A percentile compares a stretch with the other conserved stretches of the same genome.
phyloP scores from a whole-genome alignment of 1,284 basidiomycete species.

The Cystobasidiaceae sp. region DNA sequence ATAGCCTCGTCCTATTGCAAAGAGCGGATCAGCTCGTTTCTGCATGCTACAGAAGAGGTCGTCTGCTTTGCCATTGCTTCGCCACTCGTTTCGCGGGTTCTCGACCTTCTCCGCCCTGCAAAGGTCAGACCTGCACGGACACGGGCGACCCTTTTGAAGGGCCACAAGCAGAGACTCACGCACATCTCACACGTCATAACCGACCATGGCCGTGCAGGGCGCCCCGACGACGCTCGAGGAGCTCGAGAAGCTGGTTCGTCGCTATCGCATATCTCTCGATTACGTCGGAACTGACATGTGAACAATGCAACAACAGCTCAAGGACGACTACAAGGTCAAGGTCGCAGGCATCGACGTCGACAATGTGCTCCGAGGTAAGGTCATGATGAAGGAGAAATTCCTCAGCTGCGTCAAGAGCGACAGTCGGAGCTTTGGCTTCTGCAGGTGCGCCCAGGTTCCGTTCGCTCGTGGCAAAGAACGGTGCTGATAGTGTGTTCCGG shows the following conservation, averaged over 20 bases:
- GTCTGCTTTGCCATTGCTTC: too few species aligned
- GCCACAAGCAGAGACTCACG: neutral
- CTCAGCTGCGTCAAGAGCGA: conserved; percentile 71
- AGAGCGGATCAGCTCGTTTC: too few species aligned
- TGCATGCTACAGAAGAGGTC: too few species aligned
- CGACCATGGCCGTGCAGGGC: conserved; percentile 46
- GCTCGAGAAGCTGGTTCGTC: conserved; percentile 51
- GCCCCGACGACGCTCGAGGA: conserved; percentile 60
- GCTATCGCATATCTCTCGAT: neutral
- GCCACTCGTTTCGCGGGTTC: too few species aligned
- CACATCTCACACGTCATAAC: neutral
- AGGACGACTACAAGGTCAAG: conserved; percentile 76
- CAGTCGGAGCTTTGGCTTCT: conserved; percentile 68
- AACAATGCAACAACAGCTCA: conserved; percentile 47
- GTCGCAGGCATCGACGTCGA: conserved; percentile 69
- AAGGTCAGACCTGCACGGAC: too few species aligned
- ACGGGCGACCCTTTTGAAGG: too few species aligned
- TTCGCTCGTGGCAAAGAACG: conserved; percentile 15
- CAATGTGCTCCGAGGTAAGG: conserved; percentile 87
- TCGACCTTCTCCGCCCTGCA: too few species aligned
- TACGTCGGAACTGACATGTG: neutral
- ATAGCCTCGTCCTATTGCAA: too few species aligned
- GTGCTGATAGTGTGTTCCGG: neutral
- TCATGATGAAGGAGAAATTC: conserved; percentile 71
- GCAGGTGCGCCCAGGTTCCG: conserved; percentile 34